Percentiles rank a stretch among this genome's conserved stretches.
phyloP scores from a whole-genome alignment of 208 protist genomes.

The Wallacemonas collosoma region DNA sequence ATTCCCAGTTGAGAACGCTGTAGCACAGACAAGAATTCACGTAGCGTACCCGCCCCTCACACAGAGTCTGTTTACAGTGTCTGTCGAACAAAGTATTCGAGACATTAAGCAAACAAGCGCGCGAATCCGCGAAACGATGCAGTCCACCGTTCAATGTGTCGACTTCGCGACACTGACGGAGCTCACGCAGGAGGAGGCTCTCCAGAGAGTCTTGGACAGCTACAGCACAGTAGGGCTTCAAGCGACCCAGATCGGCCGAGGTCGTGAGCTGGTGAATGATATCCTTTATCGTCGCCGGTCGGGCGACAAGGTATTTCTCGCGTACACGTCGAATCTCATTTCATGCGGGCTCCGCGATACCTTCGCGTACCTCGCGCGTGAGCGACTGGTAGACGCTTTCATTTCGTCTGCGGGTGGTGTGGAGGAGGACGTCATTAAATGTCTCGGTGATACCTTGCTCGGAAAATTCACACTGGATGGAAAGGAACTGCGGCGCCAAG shows the following conservation, averaged over 20 bases:
- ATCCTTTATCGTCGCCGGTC: conserved; percentile 48
- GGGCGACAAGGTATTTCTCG: conserved; percentile 95
- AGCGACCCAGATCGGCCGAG: conserved; percentile 75
- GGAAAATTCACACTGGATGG: conserved; percentile 96
- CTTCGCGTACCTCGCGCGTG: conserved; percentile 96
- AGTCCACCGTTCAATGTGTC: conserved; percentile 29
- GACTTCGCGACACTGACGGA: conserved; percentile 61
- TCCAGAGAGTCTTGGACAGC: conserved; percentile 44
- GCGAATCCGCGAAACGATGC: not conserved
- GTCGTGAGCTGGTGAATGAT: conserved; percentile 60
- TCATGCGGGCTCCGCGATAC: conserved; percentile 98
- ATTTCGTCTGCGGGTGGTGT: conserved; percentile 99
- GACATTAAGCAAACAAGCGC: too few species aligned
- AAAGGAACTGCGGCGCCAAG: conserved; percentile 78
- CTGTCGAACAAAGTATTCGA: too few species aligned
- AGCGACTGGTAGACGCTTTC: conserved; percentile 97
- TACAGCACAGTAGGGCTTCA: conserved; percentile 67
- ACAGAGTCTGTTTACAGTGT: too few species aligned
- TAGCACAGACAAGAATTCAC: too few species aligned
- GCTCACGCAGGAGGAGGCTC: conserved; percentile 49
- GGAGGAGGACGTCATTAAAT: conserved; percentile 99
- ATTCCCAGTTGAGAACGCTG: too few species aligned
- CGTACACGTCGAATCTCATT: conserved; percentile 99
- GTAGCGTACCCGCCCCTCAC: too few species aligned
- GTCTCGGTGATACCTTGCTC: conserved; percentile 94